Evolutionary conservation across 441 rosid genomes (phyloP).

Genomic region (Macaranga tanarius): DNA sequence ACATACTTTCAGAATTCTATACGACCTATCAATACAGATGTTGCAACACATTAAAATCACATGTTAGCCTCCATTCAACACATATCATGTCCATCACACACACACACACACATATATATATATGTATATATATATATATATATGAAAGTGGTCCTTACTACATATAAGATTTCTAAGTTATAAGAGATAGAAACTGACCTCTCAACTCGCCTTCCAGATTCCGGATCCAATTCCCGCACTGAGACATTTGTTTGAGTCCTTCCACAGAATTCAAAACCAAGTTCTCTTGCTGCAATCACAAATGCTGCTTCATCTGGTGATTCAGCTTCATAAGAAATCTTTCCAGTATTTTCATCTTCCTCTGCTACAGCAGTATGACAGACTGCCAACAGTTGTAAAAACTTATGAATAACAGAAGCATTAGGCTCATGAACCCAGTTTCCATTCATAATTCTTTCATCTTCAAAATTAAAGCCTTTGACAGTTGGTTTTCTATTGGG

Average conservation of each 20-base stretch:
- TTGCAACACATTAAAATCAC: no score
- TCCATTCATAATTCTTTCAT: constrained; percentile 79
- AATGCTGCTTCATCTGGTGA: constrained; percentile 99
- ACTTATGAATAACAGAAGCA: constrained; percentile 58
- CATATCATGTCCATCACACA: no score
- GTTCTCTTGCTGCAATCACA: constrained; percentile 90
- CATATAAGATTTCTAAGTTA: not conserved
- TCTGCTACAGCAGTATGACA: constrained; percentile 98
- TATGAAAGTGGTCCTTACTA: no score
- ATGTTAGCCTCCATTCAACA: no score
- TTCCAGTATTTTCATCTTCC: constrained; percentile 70
- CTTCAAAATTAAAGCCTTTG: constrained; percentile 86
- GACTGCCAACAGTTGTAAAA: constrained; percentile 67
- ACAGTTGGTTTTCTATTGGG: constrained; percentile 38
- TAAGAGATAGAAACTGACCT: constrained; percentile 44
- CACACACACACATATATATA: no score
- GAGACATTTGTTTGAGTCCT: constrained; percentile 81
- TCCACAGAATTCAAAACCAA: constrained; percentile 81
- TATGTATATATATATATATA: no score
- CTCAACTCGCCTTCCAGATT: constrained; percentile 49
- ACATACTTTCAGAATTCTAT: not conserved
- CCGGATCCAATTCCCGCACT: constrained; percentile 61
- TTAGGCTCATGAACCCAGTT: constrained; percentile 67
- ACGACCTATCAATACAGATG: not conserved
- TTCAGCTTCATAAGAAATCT: constrained; percentile 88